Conservation (phyloP, 805 yeast genomes). For the Jamesozyma lodderae region DNA sequence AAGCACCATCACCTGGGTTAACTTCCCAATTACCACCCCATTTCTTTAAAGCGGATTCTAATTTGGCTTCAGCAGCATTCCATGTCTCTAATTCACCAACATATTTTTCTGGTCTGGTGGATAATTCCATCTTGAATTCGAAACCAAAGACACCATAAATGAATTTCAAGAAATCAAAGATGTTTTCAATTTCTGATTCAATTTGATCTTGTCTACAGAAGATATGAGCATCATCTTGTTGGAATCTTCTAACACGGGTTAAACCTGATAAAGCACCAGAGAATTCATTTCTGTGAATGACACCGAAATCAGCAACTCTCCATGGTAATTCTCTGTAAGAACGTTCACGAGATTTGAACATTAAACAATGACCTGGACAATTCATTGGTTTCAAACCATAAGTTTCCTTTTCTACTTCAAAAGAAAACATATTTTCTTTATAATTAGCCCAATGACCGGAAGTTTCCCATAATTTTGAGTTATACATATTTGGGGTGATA, state of each 20-base stretch:
- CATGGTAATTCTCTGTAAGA: constrained; percentile 95
- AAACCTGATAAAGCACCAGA: constrained; percentile 91
- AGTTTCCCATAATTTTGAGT: constrained; percentile 94
- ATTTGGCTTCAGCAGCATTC: constrained; percentile 81
- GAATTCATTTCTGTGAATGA: constrained; percentile 91
- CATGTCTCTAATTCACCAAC: constrained; percentile 93
- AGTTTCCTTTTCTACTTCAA: constrained; percentile 92
- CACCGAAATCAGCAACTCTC: constrained; percentile 98
- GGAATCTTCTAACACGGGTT: constrained; percentile 97
- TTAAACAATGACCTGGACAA: constrained; percentile 87
- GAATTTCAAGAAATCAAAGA: constrained; percentile 76
- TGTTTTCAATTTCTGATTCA: constrained; percentile 70
- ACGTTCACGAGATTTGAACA: constrained; percentile 87
- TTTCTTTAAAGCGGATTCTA: constrained; percentile 70
- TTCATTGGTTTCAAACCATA: constrained; percentile 94
- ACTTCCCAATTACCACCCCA: constrained; percentile 91
- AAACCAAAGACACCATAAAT: constrained; percentile 90
- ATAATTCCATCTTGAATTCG: constrained; percentile 91
- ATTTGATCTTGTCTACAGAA: constrained; percentile 93
- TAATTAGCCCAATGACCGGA: constrained; percentile 99
- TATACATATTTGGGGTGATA: constrained; percentile 98
- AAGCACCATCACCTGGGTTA: constrained; percentile 96
- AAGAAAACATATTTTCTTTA: constrained; percentile 93
- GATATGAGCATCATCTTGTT: constrained; percentile 97
- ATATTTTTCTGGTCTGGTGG: constrained; percentile 94